Percentiles rank a stretch among this genome's conserved stretches.
phyloP scores from a whole-genome alignment of 768 basidiomycete species.

The Kondoa subrosea region DNA sequence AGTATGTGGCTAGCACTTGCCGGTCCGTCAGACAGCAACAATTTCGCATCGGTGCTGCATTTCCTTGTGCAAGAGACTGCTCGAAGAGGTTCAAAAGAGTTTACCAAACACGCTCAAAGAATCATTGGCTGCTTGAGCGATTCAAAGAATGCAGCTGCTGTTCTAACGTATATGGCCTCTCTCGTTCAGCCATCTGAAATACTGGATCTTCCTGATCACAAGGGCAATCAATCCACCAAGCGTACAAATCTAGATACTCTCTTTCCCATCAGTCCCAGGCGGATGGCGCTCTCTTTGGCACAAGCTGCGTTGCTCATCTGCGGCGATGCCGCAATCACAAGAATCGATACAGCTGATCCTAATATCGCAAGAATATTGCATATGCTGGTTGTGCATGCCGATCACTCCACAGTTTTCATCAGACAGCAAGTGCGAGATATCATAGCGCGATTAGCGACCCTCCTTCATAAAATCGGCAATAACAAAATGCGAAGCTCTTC shows the following conservation, averaged over 20 bases:
- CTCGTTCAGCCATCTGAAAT: slow-evolving; percentile 71
- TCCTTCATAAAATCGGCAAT: slow-evolving; percentile 38
- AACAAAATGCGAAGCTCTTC: slow-evolving; percentile 34
- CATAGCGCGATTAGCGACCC: slow-evolving; percentile 66
- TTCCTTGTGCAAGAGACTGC: slow-evolving; percentile 78
- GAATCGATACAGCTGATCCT: slow-evolving; percentile 51
- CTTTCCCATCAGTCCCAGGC: slow-evolving; percentile 53
- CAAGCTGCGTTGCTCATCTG: slow-evolving; percentile 72
- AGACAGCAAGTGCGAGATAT: slow-evolving; percentile 56
- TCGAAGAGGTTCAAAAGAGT: slow-evolving; percentile 60
- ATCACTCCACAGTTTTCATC: slow-evolving; percentile 54
- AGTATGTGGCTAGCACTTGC: slow-evolving; percentile 44
- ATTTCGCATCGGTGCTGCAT: slow-evolving; percentile 46
- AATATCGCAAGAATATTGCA: slow-evolving; percentile 60
- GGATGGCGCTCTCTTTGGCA: slow-evolving; percentile 59
- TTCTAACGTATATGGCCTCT: slow-evolving; percentile 68
- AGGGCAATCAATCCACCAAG: slow-evolving; percentile 34
- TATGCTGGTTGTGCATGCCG: slow-evolving; percentile 61
- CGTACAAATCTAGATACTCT: slow-evolving; percentile 51
- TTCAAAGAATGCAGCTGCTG: slow-evolving; percentile 50
- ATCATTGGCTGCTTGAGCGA: slow-evolving; percentile 71
- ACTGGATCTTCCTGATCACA: slow-evolving; percentile 47
- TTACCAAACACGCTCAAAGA: slow-evolving; percentile 60
- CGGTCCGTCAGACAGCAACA: slow-evolving; percentile 40
- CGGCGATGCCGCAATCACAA: slow-evolving; percentile 56